Conservation (phyloP, 306 rosid genomes). For the Pyrus communis region DNA sequence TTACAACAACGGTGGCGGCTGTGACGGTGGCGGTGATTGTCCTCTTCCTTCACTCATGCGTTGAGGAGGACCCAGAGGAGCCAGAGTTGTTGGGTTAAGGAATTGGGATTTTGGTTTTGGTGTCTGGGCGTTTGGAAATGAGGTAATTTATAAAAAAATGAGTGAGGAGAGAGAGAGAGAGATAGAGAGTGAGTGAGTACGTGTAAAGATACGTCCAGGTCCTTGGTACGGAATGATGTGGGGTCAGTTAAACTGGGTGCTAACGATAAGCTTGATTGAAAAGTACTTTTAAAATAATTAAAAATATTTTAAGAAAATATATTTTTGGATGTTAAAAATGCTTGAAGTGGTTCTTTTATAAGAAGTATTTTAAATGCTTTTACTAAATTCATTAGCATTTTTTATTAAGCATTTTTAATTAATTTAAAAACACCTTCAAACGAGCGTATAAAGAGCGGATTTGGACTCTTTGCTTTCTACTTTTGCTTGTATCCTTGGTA, state of each 20-base stretch:
- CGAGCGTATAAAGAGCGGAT: not conserved
- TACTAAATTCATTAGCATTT: no score
- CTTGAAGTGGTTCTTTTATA: rapidly evolving
- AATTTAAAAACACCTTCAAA: no score
- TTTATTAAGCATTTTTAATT: no score
- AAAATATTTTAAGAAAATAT: no score
- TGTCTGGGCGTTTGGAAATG: not conserved
- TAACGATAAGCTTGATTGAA: no score
- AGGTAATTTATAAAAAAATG: not conserved
- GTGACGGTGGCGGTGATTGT: not conserved
- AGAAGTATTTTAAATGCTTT: rapidly evolving
- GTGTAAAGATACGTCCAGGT: slow-evolving; percentile 31
- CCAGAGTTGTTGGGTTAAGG: not conserved
- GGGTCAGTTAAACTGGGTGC: slow-evolving; percentile 8
- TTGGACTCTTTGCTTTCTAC: not conserved
- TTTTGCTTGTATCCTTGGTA: slow-evolving; percentile 2
- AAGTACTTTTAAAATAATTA: no score
- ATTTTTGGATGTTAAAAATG: no score
- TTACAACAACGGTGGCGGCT: not conserved
- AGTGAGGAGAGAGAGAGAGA: no score
- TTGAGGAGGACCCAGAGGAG: not conserved
- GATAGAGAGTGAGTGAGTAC: not conserved
- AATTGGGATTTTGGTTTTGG: not conserved
- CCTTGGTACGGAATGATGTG: slow-evolving; percentile 49
- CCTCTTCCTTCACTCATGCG: slow-evolving; percentile 40